These are phyloP conservation scores for Camellia granthamiana DNA, from an alignment of 148 eudicot genomes.

Conservation along the genomic window DNA sequence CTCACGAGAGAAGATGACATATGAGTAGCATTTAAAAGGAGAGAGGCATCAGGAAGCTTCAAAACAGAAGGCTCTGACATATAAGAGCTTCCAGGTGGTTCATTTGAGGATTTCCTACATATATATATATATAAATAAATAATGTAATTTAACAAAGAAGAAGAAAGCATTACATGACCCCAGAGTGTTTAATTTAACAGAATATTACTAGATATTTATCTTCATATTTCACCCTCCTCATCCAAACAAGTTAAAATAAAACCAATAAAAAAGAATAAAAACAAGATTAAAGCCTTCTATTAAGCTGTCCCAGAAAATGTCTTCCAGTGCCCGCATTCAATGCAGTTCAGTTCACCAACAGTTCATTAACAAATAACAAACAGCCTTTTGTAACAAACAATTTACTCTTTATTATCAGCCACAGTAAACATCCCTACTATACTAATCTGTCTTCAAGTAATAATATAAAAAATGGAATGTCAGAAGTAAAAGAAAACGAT, in stretches of 20 bases:
- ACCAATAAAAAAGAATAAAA: too few relatives aligned
- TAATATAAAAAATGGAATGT: too few relatives aligned
- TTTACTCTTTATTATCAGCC: not conserved
- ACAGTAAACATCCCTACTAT: not conserved
- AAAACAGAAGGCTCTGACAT: constrained; percentile 31
- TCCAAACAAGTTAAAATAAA: too few relatives aligned
- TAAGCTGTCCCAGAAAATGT: too few relatives aligned
- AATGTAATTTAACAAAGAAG: not conserved
- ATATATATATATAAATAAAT: not conserved
- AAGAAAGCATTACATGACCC: not conserved
- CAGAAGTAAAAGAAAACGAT: not conserved
- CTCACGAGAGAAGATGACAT: constrained; percentile 29
- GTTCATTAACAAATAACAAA: not conserved
- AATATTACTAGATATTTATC: too few relatives aligned
- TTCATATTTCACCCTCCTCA: too few relatives aligned
- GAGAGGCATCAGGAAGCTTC: constrained; percentile 80
- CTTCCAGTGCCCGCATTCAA: too few relatives aligned
- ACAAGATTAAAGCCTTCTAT: too few relatives aligned
- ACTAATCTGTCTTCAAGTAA: not conserved
- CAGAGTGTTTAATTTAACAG: too few relatives aligned
- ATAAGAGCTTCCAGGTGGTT: constrained; percentile 20
- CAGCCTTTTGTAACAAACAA: not conserved
- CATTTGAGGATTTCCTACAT: constrained; percentile 29
- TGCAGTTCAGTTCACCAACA: too few relatives aligned
- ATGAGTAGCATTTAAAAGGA: constrained; percentile 59